Base-by-base conservation (phyloP, 768 basidiomycete genomes). In the Boletellus sp. region DNA sequence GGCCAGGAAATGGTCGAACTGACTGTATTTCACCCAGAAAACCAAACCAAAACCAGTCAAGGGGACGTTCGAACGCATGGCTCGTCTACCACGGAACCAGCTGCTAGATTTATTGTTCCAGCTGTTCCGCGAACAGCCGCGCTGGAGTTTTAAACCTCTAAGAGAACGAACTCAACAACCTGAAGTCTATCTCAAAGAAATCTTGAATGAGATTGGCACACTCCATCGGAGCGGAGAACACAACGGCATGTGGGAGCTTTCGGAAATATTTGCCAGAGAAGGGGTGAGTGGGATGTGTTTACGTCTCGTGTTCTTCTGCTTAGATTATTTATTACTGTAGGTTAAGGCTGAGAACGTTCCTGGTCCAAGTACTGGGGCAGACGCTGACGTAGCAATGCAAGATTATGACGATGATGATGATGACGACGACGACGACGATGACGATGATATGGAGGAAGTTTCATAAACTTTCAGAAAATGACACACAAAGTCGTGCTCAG, bases 81-180 rank as follows among this genome's bases (percentile, higher is more conserved):
- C 88, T n/a, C 89, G 94, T 64, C 84, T 96, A 70, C 90, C 91
- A 6, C 78, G 86, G 47, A 87, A 92, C 70, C 87, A 94, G 62
- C 78, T 96, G 8, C 76, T 92, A 66, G 91, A 96, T 66, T 71
- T 85, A 47, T 76, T 96, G 36, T 94, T 94, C 70, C 58, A 70
- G 2, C 74, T 84, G 6, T 97, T 94, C 74, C 78, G 80, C 51
- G 83, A 91, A 52, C 78, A 78, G 38, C 79, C 84, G n/a, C 83
- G 82, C 44, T 97, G 93, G 93, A 74, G 80, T 50, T 83, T 93
- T 65, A 85, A 84, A 55, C 72, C 79, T 2, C 71, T 93, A 47
- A 80, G 89, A 37, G 86, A 90, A 60, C 80, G 79, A 54, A 89
- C 88, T 0, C 85, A 90, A 64, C 91, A 95, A 64, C 90, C 91